These are phyloP conservation scores for Citrullus colocynthis DNA, from an alignment of 306 rosid species.

Conservation along the genomic window DNA sequence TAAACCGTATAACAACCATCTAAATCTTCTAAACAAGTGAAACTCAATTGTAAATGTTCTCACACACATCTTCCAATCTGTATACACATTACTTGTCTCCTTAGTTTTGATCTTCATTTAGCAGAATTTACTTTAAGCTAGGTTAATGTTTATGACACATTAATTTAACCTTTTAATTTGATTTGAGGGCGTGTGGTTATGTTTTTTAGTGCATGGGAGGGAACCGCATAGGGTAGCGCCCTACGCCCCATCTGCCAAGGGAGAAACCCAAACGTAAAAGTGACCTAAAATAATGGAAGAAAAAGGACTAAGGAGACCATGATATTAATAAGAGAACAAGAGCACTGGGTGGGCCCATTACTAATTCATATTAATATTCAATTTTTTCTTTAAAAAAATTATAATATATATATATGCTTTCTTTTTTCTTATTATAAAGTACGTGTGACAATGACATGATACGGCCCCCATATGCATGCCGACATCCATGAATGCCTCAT, in stretches of 20 bases:
- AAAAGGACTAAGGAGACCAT: neutral
- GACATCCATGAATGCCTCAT: constrained; percentile 2
- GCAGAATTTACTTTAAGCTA: too few relatives aligned
- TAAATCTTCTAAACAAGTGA: too few relatives aligned
- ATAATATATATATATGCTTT: neutral
- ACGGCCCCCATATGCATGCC: constrained; percentile 8
- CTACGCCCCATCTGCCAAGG: neutral
- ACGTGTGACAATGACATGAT: constrained; percentile 3
- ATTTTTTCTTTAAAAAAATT: too few relatives aligned
- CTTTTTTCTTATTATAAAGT: neutral
- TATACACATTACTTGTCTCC: too few relatives aligned
- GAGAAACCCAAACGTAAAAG: neutral
- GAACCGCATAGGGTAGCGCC: neutral
- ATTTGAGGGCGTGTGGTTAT: neutral
- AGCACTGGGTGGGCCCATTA: neutral
- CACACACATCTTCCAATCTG: neutral
- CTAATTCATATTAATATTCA: neutral
- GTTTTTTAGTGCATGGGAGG: neutral
- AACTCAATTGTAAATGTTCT: too few relatives aligned
- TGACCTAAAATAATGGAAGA: neutral
- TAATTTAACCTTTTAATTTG: too few relatives aligned
- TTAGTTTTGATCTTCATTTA: too few relatives aligned
- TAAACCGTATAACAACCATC: too few relatives aligned
- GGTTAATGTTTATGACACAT: too few relatives aligned
- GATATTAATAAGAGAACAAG: neutral